A percentile compares a stretch with the other conserved stretches of the same genome.
phyloP scores from a whole-genome alignment of 129 eudicot genomes.

The Escallonia rubra region DNA sequence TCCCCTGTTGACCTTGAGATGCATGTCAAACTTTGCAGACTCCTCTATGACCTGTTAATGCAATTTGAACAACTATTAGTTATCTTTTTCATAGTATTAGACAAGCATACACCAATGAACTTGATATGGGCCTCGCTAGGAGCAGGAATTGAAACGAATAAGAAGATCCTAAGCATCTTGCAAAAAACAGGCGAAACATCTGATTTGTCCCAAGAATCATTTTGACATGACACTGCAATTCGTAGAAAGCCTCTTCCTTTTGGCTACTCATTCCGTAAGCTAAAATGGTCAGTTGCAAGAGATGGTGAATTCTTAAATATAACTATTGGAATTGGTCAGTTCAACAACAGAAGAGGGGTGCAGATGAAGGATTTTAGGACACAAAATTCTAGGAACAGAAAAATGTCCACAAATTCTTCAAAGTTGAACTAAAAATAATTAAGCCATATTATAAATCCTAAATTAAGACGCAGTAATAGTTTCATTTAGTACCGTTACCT shows the following conservation, averaged over 20 bases:
- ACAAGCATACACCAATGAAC: too few species aligned
- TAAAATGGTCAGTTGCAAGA: not conserved
- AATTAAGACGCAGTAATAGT: not conserved
- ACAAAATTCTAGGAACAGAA: not conserved
- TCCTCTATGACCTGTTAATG: conserved; percentile 41
- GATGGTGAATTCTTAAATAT: not conserved
- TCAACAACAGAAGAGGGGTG: not conserved
- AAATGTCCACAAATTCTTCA: not conserved
- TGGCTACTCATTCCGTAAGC: too few species aligned
- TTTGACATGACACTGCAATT: too few species aligned
- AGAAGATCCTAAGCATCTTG: too few species aligned
- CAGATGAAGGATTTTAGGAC: not conserved
- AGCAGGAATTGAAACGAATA: too few species aligned
- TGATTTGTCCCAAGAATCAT: too few species aligned
- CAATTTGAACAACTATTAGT: too few species aligned
- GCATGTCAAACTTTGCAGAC: conserved; percentile 60
- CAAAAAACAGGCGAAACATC: too few species aligned
- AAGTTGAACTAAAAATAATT: not conserved
- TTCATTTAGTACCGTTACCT: conserved; percentile 31
- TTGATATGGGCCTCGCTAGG: too few species aligned
- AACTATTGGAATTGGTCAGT: not conserved
- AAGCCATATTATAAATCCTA: not conserved
- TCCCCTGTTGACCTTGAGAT: conserved; percentile 71
- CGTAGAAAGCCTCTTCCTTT: too few species aligned
- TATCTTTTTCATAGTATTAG: too few species aligned